Conservation (phyloP, 768 basidiomycete species). For the Mycena maculata region DNA sequence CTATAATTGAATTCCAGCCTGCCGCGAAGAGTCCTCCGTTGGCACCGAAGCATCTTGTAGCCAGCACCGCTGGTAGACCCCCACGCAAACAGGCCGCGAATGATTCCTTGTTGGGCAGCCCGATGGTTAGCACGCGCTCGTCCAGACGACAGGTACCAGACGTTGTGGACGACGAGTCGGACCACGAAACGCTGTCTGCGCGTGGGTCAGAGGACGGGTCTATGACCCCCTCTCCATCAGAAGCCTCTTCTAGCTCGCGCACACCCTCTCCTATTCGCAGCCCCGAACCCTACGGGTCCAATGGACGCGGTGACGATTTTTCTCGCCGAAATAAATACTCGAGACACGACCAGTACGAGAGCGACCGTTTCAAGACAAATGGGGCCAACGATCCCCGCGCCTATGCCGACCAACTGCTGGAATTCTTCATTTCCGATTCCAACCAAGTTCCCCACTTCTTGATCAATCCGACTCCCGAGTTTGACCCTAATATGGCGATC, state of each 20-base stretch:
- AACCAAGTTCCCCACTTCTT: slow-evolving; percentile 90
- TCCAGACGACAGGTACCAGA: slow-evolving; percentile 65
- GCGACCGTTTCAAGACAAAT: slow-evolving; percentile 55
- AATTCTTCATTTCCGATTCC: slow-evolving; percentile 98
- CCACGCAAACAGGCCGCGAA: slow-evolving; percentile 56
- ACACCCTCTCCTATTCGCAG: slow-evolving; percentile 91
- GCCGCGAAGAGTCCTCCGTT: slow-evolving; percentile 91
- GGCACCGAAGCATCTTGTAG: slow-evolving; percentile 95
- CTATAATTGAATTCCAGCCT: slow-evolving; percentile 95
- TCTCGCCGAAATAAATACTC: slow-evolving; percentile 59
- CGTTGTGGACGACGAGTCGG: slow-evolving; percentile 66
- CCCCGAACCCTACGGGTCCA: slow-evolving; percentile 58
- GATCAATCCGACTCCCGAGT: slow-evolving; percentile 87
- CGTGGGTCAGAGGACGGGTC: slow-evolving; percentile 88
- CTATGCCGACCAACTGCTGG: slow-evolving; percentile 97
- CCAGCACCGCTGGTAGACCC: slow-evolving; percentile 67
- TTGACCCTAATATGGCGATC: slow-evolving; percentile 95
- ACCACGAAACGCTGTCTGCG: slow-evolving; percentile 71
- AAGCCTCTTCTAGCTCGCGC: slow-evolving; percentile 87
- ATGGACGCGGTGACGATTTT: slow-evolving; percentile 52
- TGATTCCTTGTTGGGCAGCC: slow-evolving; percentile 47
- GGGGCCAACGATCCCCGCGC: slow-evolving; percentile 66
- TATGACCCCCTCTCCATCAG: slow-evolving; percentile 90
- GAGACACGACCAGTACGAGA: slow-evolving; percentile 62
- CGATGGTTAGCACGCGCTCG: slow-evolving; percentile 68